Base-by-base conservation (phyloP, 345 rosid species). In the Euphorbia lathyris region DNA sequence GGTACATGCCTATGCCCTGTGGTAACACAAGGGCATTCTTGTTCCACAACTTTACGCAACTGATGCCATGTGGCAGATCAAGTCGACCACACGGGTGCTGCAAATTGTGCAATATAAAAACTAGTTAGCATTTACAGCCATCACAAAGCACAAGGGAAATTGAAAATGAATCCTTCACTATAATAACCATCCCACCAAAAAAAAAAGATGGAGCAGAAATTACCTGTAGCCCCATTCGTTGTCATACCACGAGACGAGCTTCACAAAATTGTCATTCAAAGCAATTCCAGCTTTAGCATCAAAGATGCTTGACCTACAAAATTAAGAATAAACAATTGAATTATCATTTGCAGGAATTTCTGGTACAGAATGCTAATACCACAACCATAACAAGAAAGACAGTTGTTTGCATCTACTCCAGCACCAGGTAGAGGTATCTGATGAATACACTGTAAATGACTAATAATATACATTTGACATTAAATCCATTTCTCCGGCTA, bases 271-370 rank as follows among this genome's bases (percentile, higher is more conserved):
- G 0, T 43, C 72, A 45, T 71, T 76, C 72, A 76, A 55, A 14
- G 79, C 75, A 71, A 76, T 76, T 66, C 79, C 79, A 40, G 79
- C 79, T 53, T 71, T 76, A 63, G 79, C 79, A 43, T 76, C 75
- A 20, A 76, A 76, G 45, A 76, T 71, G 38, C 79, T 71, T 53
- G 79, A 76, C 69, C 79, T 74, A 9, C 38, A 30, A 12, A 25
- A 42, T 38, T 3, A 1, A 8, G 29, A 19, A 22, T 9, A 12
- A 0, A 68, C 16, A 38, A 43, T 5, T 13, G 19, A 19, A 71
- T 0, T 8, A 26, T 29, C 20, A 12, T 52, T 9, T 2, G 11
- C 51, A 45, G 51, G 32, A 57, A 56, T 17, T 56, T 16, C 62
- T 16, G 23, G 3, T 2, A 53, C 58, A 53, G 11, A n/a, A n/a